phyloP scores from a whole-genome alignment of 2,329 filamentous ascomycete species.

The Alternaria ventricosa region DNA sequence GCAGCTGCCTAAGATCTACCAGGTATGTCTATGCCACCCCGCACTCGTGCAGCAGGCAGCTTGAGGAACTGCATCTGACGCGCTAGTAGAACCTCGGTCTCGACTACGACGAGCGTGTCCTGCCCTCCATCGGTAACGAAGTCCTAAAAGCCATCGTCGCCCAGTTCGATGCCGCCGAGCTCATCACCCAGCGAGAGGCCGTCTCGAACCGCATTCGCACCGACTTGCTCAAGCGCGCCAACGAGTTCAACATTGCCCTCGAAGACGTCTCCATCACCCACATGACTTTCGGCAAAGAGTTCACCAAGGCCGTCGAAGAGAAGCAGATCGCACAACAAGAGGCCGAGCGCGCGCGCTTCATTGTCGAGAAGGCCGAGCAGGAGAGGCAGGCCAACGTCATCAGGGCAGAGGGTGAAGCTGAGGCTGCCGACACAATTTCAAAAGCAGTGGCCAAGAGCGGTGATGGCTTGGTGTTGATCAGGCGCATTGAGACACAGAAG shows the following conservation, averaged over 20 bases:
- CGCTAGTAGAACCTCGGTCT: constrained; percentile 81
- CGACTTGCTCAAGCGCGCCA: constrained; percentile 89
- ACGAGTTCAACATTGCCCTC: constrained; percentile 98
- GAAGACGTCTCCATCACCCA: constrained; percentile 99
- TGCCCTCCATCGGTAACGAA: constrained; percentile 63
- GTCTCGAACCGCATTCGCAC: constrained; percentile 92
- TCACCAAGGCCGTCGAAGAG: constrained; percentile 98
- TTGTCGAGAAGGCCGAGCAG: constrained; percentile 98
- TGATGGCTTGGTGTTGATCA: constrained; percentile 92
- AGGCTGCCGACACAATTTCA: constrained; percentile 93
- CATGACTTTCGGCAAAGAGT: constrained; percentile 99
- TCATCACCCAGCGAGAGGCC: constrained; percentile 98
- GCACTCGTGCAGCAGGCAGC: too few relatives aligned
- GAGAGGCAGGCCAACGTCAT: constrained; percentile 99
- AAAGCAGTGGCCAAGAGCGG: constrained; percentile 92
- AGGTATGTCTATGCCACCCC: constrained; percentile 66
- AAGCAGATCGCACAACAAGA: constrained; percentile 99
- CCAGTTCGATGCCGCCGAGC: constrained; percentile 61
- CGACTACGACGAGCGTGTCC: constrained; percentile 84
- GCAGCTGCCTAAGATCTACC: constrained; percentile 95
- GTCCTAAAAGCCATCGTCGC: constrained; percentile 62
- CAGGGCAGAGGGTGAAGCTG: constrained; percentile 95
- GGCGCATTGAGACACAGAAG: constrained; percentile 94
- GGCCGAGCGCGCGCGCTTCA: constrained; percentile 94
- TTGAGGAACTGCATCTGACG: background rate